Base-by-base conservation (phyloP, 2,329 filamentous ascomycete genomes). In the Talaromyces albobiverticillius region DNA sequence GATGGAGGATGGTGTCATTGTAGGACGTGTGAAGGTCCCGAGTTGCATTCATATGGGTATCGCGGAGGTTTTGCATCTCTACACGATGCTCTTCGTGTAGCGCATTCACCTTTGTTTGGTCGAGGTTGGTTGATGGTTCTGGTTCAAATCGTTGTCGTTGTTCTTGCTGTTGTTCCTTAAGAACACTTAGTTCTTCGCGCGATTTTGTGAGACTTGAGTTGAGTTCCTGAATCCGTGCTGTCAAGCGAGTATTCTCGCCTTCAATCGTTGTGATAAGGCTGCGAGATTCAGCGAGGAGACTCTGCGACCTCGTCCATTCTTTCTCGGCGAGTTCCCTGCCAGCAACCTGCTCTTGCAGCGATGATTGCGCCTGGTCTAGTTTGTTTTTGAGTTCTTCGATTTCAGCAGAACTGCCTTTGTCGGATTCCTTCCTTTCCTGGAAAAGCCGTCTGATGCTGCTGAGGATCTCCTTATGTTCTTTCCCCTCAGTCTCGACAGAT, bases 401-500 rank as follows among this genome's bases (percentile, higher is more conserved):
- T 50, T 64, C 65, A n/a, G 40, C 36, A 38, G 38, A 34, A 2
- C 51, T 56, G 1, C 47, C 49, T 46, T 62, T 58, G 48, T 57
- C 64, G 5, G 41, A 23, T 14, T 43, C 4, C 8, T 59, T 51
- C 40, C 60, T 57, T 11, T 62, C 54, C 20, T 62, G 64, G 23
- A 62, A 66, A 16, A 70, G 57, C 49, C 67, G 65, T 46, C 71
- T 70, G 45, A 73, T 69, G 40, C 68, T 47, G 23, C 71, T 69
- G 2, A 74, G 59, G n/a, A 75, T 70, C 40, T 75, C 70, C 22
- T 61, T 66, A 53, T 71, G 74, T 6, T 68, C 67, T 54, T 67
- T 72, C 22, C 65, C 66, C 6, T 62, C 62, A 3, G 59, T 56
- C 50, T 64, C 64, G 4, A 67, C 56, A 4, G 71, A 68, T 3